phyloP scores from a whole-genome alignment of 106 monocot species.

The Phalaenopsis aphrodite region DNA sequence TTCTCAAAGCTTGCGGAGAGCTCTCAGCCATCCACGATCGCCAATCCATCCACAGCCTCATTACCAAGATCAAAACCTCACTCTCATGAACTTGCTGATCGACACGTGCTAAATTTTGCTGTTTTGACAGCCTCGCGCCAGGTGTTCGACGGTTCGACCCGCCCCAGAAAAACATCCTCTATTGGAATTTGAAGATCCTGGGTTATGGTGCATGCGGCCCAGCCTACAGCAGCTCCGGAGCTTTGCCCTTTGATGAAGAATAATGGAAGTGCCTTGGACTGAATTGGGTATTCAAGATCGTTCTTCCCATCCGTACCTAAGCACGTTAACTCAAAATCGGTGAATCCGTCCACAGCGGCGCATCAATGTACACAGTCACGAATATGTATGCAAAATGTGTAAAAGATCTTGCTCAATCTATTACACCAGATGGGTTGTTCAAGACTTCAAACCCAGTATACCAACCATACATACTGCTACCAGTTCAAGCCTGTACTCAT shows the following conservation, averaged over 20 bases:
- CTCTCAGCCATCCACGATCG: slow-evolving; percentile 3
- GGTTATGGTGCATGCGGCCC: neutral
- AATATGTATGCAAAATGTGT: slow-evolving; percentile 12
- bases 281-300: slow-evolving; percentile 8
- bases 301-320: slow-evolving; percentile 9
- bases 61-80: slow-evolving; percentile 7
- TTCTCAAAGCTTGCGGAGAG: slow-evolving; percentile 13
- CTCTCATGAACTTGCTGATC: slow-evolving; percentile 2
- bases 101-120: slow-evolving; percentile 1
- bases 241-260: slow-evolving; percentile 12
- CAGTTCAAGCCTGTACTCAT: slow-evolving; percentile 11
- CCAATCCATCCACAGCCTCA: slow-evolving; percentile 7
- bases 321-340: neutral
- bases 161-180: slow-evolving; percentile 9
- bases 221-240: neutral
- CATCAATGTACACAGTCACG: neutral
- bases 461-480: slow-evolving; percentile 6
- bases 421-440: neutral
- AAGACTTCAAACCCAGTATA: slow-evolving; percentile 7
- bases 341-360: slow-evolving; percentile 8
- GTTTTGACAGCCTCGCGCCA: neutral
- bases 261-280: slow-evolving; percentile 1
- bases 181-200: slow-evolving; percentile 12
- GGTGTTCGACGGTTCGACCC: slow-evolving; percentile 3
- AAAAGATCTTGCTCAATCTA: neutral